Evolutionary conservation across 331 rosid species (phyloP).

Genomic region (Malus hybrid): DNA sequence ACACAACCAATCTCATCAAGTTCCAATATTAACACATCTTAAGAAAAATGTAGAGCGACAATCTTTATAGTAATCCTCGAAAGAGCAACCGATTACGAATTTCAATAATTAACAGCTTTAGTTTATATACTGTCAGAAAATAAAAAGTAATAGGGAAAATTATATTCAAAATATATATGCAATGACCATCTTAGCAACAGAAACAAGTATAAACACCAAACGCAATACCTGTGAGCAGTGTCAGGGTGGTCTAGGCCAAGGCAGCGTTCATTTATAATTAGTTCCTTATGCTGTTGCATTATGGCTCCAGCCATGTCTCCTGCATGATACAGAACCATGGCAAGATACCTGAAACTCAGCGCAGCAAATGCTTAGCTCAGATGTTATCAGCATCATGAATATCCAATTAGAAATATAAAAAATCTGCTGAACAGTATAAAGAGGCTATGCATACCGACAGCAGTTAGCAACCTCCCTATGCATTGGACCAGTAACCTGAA

Average conservation of each 20-base stretch:
- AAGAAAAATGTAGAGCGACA: not conserved
- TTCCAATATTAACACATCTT: not conserved
- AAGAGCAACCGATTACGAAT: not conserved
- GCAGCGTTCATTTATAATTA: conserved; percentile 93
- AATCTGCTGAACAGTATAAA: not conserved
- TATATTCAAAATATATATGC: not conserved
- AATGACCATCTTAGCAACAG: not conserved
- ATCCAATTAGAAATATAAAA: conserved; percentile 1
- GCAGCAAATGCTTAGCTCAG: not conserved
- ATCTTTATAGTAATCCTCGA: not conserved
- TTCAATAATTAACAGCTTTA: not conserved
- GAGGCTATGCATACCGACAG: conserved; percentile 57
- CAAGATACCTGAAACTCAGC: conserved; percentile 80
- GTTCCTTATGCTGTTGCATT: conserved; percentile 94
- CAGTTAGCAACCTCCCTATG: conserved; percentile 99
- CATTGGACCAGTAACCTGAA: conserved; percentile 98
- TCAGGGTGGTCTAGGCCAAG: conserved; percentile 98
- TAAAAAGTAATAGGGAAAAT: not conserved
- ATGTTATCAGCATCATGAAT: not conserved
- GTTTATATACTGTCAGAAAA: not conserved
- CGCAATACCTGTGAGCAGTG: conserved; percentile 87
- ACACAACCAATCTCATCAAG: not conserved
- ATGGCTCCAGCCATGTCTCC: conserved; percentile 99
- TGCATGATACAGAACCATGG: conserved; percentile 97
- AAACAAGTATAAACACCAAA: conserved; percentile 4